A percentile compares a stretch with the other conserved stretches of the same genome.
phyloP scores from a whole-genome alignment of 2,329 filamentous ascomycete genomes.

The Aspergillus sp. region DNA sequence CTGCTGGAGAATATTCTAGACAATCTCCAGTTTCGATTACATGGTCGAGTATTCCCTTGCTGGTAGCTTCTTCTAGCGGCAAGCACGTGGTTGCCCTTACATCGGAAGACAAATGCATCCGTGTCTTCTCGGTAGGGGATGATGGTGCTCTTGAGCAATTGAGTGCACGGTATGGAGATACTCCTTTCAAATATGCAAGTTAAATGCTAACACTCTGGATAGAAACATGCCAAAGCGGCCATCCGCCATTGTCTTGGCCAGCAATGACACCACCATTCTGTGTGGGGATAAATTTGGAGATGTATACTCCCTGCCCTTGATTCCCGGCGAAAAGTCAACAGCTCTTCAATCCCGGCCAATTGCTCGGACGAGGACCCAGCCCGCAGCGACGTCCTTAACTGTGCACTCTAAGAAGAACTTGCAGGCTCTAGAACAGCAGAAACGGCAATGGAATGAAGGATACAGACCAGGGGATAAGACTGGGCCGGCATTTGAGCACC shows the following conservation, averaged over 20 bases:
- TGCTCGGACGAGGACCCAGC: conserved; percentile 31
- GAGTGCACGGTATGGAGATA: conserved; percentile 60
- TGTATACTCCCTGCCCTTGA: conserved; percentile 78
- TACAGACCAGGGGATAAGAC: conserved; percentile 41
- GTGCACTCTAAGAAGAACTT: conserved; percentile 58
- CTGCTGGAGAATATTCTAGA: conserved; percentile 10
- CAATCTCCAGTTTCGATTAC: conserved; percentile 15
- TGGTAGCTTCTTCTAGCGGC: conserved; percentile 58
- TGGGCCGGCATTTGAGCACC: conserved; percentile 60
- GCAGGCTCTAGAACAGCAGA: conserved; percentile 51
- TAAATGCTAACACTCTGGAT: conserved; percentile 7
- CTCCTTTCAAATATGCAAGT: background rate
- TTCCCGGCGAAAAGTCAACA: conserved; percentile 36
- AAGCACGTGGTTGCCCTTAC: conserved; percentile 70
- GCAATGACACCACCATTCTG: conserved; percentile 66
- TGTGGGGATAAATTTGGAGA: conserved; percentile 95
- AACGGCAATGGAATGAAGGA: conserved; percentile 39
- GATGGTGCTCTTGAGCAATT: conserved; percentile 58
- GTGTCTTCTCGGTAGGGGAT: conserved; percentile 65
- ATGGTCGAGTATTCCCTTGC: conserved; percentile 59
- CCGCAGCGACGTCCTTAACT: conserved; percentile 52
- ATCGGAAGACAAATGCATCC: conserved; percentile 84
- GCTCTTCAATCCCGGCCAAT: conserved; percentile 27
- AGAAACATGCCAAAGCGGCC: conserved; percentile 87
- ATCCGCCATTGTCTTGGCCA: conserved; percentile 64